phyloP scores from a whole-genome alignment of 441 rosid species.

The Gossypium schwendimanii region DNA sequence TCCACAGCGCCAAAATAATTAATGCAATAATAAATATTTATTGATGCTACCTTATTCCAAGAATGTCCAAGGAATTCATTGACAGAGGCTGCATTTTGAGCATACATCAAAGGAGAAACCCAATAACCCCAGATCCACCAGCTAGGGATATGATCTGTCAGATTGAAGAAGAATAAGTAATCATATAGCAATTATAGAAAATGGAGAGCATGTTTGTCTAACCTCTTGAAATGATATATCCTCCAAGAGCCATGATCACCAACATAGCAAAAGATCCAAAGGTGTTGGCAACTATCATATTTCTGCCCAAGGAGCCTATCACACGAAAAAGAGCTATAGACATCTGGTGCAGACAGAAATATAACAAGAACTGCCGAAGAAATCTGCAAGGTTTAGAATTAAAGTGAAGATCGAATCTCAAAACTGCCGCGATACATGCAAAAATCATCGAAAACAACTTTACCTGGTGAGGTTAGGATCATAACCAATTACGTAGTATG shows the following conservation, averaged over 20 bases:
- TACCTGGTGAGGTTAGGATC: slow-evolving; percentile 79
- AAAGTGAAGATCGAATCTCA: slow-evolving; percentile 15
- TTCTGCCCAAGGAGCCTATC: slow-evolving; percentile 87
- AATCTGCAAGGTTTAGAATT: slow-evolving; percentile 48
- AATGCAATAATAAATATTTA: not conserved
- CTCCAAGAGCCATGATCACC: slow-evolving; percentile 94
- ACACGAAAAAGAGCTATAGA: slow-evolving; percentile 84
- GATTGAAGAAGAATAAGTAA: slow-evolving; percentile 13
- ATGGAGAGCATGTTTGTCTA: slow-evolving; percentile 11
- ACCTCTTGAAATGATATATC: slow-evolving; percentile 88
- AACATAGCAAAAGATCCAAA: slow-evolving; percentile 97
- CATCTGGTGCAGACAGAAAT: slow-evolving; percentile 88
- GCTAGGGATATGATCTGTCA: slow-evolving; percentile 68
- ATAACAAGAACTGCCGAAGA: slow-evolving; percentile 70
- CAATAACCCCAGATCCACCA: slow-evolving; percentile 99
- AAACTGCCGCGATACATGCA: slow-evolving; percentile 6
- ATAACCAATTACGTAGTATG: slow-evolving; percentile 83
- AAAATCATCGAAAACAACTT: slow-evolving; percentile 6
- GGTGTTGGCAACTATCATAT: slow-evolving; percentile 92
- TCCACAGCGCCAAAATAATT: slow-evolving; percentile 6
- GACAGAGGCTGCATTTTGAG: slow-evolving; percentile 94
- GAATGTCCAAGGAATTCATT: slow-evolving; percentile 89
- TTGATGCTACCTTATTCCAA: slow-evolving; percentile 67
- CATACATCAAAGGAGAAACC: slow-evolving; percentile 91
- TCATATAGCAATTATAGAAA: not conserved